Base-by-base conservation (phyloP, 2,329 filamentous ascomycete species). In the Aspergillus pseudonomiae region DNA sequence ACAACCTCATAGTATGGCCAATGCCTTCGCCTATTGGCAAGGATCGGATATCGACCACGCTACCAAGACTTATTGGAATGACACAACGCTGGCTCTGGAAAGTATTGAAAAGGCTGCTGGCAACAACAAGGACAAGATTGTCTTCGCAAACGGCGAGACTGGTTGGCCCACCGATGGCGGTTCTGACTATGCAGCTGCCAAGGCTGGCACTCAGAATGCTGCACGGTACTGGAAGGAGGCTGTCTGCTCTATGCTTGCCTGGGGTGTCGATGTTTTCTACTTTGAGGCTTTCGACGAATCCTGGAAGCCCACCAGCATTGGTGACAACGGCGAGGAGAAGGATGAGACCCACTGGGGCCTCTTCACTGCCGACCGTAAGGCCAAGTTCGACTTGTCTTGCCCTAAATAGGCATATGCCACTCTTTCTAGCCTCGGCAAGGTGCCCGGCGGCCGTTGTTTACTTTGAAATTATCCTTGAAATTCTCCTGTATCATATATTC, bases 21-120 rank as follows among this genome's bases (percentile, higher is more conserved):
- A 92, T 73, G 89, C 87, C 30, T 92, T 92, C 74, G 85, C 87
- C 36, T 92, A 90, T 83, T 91, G 89, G 89, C 89, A 92, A 76
- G 88, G 85, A 48, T 83, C 84, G 73, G 79, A 79, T 53, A 84
- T 84, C 65, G 78, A 80, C 62, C 86, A 89, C 70, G 86, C 86
- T 39, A 86, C 85, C 46, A 77, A 83, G 63, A 87, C 85, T 59
- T 91, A 89, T 80, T 86, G 91, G 69, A 85, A 90, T 70, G 89
- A 91, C 71, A 86, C 91, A 75, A 82, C 82, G 70, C 85, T 88
- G 76, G 89, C 88, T 28, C 83, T 89, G 67, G 79, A 78, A 19
- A 88, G 86, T 72, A 86, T 92, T 66, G 87, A 90, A 78, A 74
- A 81, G 63, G 67, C 89, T 60, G 84, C 84, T 39, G 86, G 86